Evolutionary conservation across 331 rosid genomes (phyloP), one percentile per base, ranked within the genome.

Genomic region (Telfairia occidentalis): DNA sequence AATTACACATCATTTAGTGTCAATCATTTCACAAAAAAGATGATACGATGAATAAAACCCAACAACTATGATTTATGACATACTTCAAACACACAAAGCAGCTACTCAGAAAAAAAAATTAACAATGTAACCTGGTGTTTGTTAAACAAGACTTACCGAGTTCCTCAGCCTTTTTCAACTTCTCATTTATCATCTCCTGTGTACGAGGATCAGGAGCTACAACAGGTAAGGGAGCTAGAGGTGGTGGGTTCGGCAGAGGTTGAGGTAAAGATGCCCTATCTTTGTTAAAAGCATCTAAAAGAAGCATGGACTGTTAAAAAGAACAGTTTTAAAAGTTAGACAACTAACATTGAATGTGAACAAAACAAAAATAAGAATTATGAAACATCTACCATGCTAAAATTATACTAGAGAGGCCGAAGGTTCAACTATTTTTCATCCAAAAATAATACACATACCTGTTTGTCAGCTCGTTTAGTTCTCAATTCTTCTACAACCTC

Each of bases 161-260:
- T 78, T 92, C 99, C 88, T 95, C 99, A 1, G 99, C 99, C 88
- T 90, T 95, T 81, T 90, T 95, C 82, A 95, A 81, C 86, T 95
- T 95, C 72, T 95, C 99, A 92, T 95, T 95, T 83, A 95, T 95
- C 99, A 95, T 87, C 83, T 95, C 99, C 76, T 95, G 99, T 2
- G 91, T 95, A 58, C 89, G 87, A 75, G 97, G 81, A 81, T 95
- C 99, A n/a, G 97, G 97, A 64, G 96, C 85, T 63, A 80, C 86
- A 49, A 83, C 87, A 73, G 99, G 99, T 81, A 95, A 23, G 45
- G 97, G 92, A 23, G 96, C 98, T 85, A 94, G 70, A 42, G 98
- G 92, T 1, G 96, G 96, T n/a, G 98, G 93, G 64, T 91, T 95
- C 64, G 96, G 91, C 73, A 90, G 79, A 28, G 97, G 96, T 82